phyloP scores from a whole-genome alignment of 1,139 yeast species.

The Saccharomyces pastorianus region DNA sequence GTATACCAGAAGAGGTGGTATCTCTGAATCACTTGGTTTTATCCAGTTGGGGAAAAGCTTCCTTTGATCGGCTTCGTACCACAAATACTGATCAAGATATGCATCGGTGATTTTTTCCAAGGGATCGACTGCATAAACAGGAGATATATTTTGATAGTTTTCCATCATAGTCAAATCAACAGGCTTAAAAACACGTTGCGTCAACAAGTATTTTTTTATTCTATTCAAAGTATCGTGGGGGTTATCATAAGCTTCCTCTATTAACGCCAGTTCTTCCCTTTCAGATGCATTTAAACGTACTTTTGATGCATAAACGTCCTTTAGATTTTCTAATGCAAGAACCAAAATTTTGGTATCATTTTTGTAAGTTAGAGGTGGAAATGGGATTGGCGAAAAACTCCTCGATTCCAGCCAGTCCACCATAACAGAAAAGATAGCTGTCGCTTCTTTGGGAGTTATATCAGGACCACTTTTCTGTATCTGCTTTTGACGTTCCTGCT shows the following conservation, averaged over 20 bases:
- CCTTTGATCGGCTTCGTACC: constrained; percentile 91
- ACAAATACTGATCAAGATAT: constrained; percentile 85
- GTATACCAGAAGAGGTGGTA: constrained; percentile 83
- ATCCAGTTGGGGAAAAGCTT: constrained; percentile 92
- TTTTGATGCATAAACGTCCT: constrained; percentile 76
- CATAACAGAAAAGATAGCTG: constrained; percentile 75
- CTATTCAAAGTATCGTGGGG: constrained; percentile 90
- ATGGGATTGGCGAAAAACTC: constrained; percentile 79
- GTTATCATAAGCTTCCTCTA: constrained; percentile 93
- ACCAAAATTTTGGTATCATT: constrained; percentile 88
- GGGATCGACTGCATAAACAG: constrained; percentile 84
- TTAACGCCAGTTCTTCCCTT: constrained; percentile 84
- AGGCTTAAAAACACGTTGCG: constrained; percentile 90
- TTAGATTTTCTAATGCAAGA: constrained; percentile 79
- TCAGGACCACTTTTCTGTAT: constrained; percentile 86
- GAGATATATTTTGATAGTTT: constrained; percentile 72
- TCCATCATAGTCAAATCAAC: constrained; percentile 88
- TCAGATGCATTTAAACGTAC: constrained; percentile 79
- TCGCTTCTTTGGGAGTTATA: constrained; percentile 81
- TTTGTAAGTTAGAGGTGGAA: constrained; percentile 86
- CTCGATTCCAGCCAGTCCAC: constrained; percentile 90
- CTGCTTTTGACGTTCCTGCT: constrained; percentile 77
- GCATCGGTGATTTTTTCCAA: constrained; percentile 95
- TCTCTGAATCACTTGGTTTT: constrained; percentile 89
- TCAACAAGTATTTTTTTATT: constrained; percentile 70